These are phyloP conservation scores for Osmozyma mogii DNA, from an alignment of 805 yeast species.

Conservation along the genomic window DNA sequence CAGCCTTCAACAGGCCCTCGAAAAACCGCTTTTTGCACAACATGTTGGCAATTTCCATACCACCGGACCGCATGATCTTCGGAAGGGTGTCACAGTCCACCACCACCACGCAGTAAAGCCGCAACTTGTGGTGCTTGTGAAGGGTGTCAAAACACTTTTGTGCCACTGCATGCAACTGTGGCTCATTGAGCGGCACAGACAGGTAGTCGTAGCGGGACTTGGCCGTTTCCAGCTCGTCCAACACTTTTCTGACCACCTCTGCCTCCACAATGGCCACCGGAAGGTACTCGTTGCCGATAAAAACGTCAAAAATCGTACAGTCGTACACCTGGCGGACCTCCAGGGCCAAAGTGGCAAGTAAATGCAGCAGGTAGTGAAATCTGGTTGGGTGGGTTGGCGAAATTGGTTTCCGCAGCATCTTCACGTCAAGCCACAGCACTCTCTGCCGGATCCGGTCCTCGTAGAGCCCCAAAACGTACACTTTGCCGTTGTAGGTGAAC, in stretches of 20 bases:
- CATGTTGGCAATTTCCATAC: conserved; percentile 89
- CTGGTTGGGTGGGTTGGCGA: conserved; percentile 35
- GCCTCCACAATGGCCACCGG: conserved; percentile 85
- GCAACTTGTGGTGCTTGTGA: conserved; percentile 52
- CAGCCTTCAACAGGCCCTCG: conserved; percentile 72
- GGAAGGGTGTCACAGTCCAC: conserved; percentile 79
- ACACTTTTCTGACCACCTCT: conserved; percentile 30
- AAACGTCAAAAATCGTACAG: conserved; percentile 84
- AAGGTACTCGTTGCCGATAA: conserved; percentile 69
- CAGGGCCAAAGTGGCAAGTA: conserved; percentile 75
- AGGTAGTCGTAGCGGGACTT: conserved; percentile 17
- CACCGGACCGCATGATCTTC: conserved; percentile 74
- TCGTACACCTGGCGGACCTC: conserved; percentile 78
- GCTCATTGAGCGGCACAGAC: conserved; percentile 37
- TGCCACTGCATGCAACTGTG: conserved; percentile 35
- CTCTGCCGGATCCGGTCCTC: conserved; percentile 87
- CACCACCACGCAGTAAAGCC: conserved; percentile 74
- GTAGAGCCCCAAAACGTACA: conserved; percentile 79
- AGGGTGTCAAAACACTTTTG: conserved; percentile 37
- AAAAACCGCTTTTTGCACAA: conserved; percentile 68
- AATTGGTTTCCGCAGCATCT: conserved; percentile 21
- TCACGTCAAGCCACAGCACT: conserved; percentile 52
- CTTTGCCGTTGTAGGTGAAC: conserved; percentile 77
- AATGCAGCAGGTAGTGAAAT: conserved; percentile 81
- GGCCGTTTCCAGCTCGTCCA: conserved; percentile 22